A percentile compares a stretch with the other conserved stretches of the same genome.
Evolutionary conservation across 139 green algal species (phyloP).

Genomic region (Tetradesmus obliquus): DNA sequence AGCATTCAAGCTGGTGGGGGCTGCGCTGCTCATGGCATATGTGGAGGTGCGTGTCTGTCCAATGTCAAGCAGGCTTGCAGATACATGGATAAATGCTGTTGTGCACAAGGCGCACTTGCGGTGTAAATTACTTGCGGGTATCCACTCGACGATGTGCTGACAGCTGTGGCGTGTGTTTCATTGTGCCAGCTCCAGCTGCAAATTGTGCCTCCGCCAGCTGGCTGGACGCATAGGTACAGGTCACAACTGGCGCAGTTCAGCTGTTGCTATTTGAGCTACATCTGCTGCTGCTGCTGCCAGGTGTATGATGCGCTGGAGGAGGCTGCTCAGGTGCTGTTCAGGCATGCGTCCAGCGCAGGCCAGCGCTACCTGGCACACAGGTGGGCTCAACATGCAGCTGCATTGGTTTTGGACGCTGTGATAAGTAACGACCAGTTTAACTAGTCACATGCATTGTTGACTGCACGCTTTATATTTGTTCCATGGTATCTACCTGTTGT

Average conservation of each 20-base stretch:
- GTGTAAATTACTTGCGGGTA: neutral
- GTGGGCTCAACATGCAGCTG: neutral
- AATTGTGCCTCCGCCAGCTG: no score
- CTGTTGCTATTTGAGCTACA: neutral
- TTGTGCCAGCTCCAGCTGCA: neutral
- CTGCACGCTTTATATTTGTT: no score
- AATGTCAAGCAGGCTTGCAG: no score
- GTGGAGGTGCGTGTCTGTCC: neutral
- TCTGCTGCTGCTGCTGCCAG: neutral
- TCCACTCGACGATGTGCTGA: neutral
- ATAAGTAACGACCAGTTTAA: no score
- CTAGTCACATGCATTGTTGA: no score
- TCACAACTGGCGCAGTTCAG: no score
- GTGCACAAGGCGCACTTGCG: no score
- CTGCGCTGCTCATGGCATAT: conserved; percentile 34
- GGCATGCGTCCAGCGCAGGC: conserved; percentile 10
- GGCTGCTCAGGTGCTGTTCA: conserved; percentile 39
- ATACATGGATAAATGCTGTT: no score
- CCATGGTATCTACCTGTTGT: no score
- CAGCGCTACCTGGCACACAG: conserved; percentile 42
- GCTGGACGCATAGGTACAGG: no score
- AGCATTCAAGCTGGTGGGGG: conserved; percentile 32
- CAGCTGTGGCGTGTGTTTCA: neutral
- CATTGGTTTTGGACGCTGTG: neutral
- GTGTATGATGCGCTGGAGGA: conserved; percentile 41